phyloP scores from a whole-genome alignment of 176 grass and related monocot genomes.

The Eleusine coracana region DNA sequence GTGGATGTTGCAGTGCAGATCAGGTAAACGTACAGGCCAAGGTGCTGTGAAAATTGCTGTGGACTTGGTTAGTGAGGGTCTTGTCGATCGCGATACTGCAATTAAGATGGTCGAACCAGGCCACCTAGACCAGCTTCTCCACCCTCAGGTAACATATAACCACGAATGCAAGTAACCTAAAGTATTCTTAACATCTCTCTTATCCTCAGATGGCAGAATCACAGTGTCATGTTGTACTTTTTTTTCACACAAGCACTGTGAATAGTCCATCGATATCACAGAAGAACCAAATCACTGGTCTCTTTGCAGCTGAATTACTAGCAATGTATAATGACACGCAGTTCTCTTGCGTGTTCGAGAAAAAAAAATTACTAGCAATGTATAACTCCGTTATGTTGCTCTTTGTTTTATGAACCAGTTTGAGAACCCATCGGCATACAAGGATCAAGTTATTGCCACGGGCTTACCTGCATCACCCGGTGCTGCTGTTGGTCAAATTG shows the following conservation, averaged over 20 bases:
- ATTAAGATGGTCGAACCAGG: conserved; percentile 98
- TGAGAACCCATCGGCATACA: conserved; percentile 76
- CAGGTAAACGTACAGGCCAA: conserved; percentile 87
- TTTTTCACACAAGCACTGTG: background rate
- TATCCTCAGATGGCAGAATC: background rate
- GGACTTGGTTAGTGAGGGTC: conserved; percentile 82
- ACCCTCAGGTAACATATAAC: conserved; percentile 82
- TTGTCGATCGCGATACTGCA: conserved; percentile 59
- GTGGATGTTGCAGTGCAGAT: conserved; percentile 98
- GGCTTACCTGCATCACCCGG: conserved; percentile 97
- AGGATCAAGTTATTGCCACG: conserved; percentile 69
- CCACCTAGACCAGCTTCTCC: conserved; percentile 97
- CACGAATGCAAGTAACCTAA: background rate
- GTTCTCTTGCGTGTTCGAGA: too few species aligned
- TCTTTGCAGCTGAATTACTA: background rate
- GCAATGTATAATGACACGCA: conserved; percentile 23
- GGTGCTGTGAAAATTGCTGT: conserved; percentile 93
- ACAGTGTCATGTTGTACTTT: background rate
- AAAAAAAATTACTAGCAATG: background rate
- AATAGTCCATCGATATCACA: background rate
- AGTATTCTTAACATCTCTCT: background rate
- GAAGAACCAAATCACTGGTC: background rate
- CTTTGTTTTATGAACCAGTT: conserved; percentile 64
- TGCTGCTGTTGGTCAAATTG: conserved; percentile 88
- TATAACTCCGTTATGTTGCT: conserved; percentile 31